phyloP scores from a whole-genome alignment of 768 basidiomycete genomes.

The Crepidotus variabilis region DNA sequence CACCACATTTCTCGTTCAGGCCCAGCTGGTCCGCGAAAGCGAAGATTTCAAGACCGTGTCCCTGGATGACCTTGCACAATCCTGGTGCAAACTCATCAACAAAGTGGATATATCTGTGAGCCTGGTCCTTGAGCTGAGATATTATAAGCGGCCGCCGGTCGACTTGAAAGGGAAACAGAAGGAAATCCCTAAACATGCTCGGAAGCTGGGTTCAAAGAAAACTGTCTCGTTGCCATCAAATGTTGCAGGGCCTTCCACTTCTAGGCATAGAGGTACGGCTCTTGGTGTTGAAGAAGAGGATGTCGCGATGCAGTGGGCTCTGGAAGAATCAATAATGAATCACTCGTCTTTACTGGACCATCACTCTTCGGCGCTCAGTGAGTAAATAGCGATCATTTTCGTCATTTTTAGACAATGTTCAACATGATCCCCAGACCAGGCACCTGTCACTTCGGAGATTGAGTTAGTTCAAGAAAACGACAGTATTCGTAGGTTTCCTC shows the following conservation, averaged over 20 bases:
- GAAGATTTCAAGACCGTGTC: slow-evolving; percentile 22
- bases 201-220: slow-evolving; percentile 5
- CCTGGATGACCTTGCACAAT: slow-evolving; percentile 33
- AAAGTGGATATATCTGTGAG: slow-evolving; percentile 32
- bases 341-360: not conserved
- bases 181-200: not conserved
- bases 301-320: slow-evolving; percentile 8
- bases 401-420: not conserved
- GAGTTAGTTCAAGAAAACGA: slow-evolving; percentile 3
- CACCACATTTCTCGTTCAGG: slow-evolving; percentile 40
- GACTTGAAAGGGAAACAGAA: slow-evolving; percentile 17
- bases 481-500: slow-evolving; percentile 26
- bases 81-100: slow-evolving; percentile 27
- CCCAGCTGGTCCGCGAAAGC: slow-evolving; percentile 25
- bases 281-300: slow-evolving; percentile 3
- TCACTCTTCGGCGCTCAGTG: not conserved
- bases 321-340: slow-evolving; percentile 6
- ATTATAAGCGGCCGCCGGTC: slow-evolving; percentile 37
- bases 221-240: slow-evolving; percentile 14
- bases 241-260: slow-evolving; percentile 14
- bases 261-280: not conserved
- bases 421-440: not conserved
- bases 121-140: slow-evolving; percentile 42
- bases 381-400: not conserved
- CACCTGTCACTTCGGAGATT: not conserved